phyloP scores from a whole-genome alignment of 1,284 basidiomycete genomes.

The Caloboletus inedulis region DNA sequence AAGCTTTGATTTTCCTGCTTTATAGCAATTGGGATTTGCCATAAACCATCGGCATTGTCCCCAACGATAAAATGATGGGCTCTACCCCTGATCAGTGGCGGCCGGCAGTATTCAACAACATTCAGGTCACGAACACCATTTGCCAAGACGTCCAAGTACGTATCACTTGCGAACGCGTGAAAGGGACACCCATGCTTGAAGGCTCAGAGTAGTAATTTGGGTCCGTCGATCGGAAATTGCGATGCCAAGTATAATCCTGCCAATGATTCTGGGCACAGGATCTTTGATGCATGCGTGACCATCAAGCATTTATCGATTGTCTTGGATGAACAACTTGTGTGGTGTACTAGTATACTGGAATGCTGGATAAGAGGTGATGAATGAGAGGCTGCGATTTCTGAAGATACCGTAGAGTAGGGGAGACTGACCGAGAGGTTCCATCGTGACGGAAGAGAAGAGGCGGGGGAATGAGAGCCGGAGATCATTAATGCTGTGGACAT shows the following conservation, averaged over 20 bases:
- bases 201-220: background rate
- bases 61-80: background rate
- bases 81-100: background rate
- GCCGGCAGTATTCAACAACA: background rate
- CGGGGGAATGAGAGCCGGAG: too few species aligned
- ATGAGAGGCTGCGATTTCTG: background rate
- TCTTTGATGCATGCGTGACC: background rate
- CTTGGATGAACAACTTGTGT: background rate
- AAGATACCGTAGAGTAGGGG: background rate
- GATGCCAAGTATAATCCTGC: background rate
- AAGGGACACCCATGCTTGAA: background rate
- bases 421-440: background rate
- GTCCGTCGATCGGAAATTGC: background rate
- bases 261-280: background rate
- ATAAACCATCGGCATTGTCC: background rate
- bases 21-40: constrained; percentile 4
- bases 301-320: background rate
- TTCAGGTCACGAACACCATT: background rate
- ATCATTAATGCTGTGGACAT: too few species aligned
- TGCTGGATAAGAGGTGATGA: background rate
- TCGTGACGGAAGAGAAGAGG: too few species aligned
- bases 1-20: background rate
- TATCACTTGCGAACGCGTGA: background rate
- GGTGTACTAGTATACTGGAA: background rate
- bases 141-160: background rate